phyloP scores from a whole-genome alignment of 179 eudicot species.

The Spinacia oleracea region DNA sequence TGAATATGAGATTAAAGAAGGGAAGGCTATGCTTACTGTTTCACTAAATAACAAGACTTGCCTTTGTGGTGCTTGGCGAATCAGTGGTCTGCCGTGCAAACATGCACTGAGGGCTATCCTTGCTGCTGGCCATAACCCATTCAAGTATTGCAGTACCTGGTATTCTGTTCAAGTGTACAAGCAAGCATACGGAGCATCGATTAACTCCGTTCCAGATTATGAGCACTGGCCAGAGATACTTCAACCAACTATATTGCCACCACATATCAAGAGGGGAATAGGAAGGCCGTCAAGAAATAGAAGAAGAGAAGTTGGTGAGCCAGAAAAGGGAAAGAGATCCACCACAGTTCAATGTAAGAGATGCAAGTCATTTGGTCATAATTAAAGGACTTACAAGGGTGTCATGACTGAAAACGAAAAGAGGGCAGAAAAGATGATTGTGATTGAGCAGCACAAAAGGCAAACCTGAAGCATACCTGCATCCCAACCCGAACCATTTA shows the following conservation, averaged over 20 bases:
- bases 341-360: not conserved
- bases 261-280: not conserved
- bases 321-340: not conserved
- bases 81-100: not conserved
- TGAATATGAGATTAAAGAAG: not conserved
- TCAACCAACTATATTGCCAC: not conserved
- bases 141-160: not conserved
- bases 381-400: not conserved
- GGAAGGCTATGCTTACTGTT: not conserved
- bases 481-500: no score
- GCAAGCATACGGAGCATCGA: not conserved
- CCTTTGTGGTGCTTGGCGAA: not conserved
- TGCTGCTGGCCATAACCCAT: not conserved
- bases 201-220: not conserved
- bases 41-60: not conserved
- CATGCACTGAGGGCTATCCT: not conserved
- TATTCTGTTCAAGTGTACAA: not conserved
- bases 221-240: not conserved
- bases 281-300: not conserved
- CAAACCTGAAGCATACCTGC: no score
- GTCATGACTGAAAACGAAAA: not conserved
- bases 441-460: no score
- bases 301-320: not conserved
- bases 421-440: not conserved
- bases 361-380: not conserved